Conservation (phyloP, 2,329 filamentous ascomycete genomes). For the Aspergillus ruber region DNA sequence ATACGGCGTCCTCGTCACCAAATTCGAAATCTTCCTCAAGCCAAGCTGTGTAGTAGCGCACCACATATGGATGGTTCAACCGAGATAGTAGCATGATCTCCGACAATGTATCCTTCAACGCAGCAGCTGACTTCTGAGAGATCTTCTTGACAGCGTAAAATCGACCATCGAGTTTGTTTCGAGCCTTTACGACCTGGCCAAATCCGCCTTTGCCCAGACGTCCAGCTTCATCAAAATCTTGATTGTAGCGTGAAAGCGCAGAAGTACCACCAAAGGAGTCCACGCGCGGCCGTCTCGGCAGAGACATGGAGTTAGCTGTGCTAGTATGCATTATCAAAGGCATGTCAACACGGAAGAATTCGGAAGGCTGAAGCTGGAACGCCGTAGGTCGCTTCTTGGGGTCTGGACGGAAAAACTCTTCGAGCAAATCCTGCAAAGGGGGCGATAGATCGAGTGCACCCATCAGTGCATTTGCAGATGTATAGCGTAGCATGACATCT, state of each 20-base stretch:
- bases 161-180: constrained; percentile 87
- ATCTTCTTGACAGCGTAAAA: constrained; percentile 98
- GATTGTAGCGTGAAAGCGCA: constrained; percentile 67
- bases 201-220: constrained; percentile 89
- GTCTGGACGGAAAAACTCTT: constrained; percentile 77
- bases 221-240: constrained; percentile 86
- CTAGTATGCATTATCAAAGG: constrained; percentile 32
- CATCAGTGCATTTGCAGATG: constrained; percentile 69
- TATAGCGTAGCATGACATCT: constrained; percentile 67
- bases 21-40: constrained; percentile 60
- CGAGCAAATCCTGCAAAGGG: constrained; percentile 70
- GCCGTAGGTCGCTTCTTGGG: constrained; percentile 78
- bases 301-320: constrained; percentile 38
- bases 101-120: constrained; percentile 59
- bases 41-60: constrained; percentile 95
- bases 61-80: constrained; percentile 79
- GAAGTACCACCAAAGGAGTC: constrained; percentile 55
- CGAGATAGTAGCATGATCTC: constrained; percentile 87
- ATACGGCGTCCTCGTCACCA: constrained; percentile 37
- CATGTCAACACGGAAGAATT: constrained; percentile 38
- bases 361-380: constrained; percentile 60
- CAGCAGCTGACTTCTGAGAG: constrained; percentile 67
- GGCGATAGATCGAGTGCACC: constrained; percentile 65
- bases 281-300: constrained; percentile 49
- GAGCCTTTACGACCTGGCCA: constrained; percentile 90